Base-by-base conservation (phyloP, 2,329 filamentous ascomycete species). In the Calonectria naviculata region DNA sequence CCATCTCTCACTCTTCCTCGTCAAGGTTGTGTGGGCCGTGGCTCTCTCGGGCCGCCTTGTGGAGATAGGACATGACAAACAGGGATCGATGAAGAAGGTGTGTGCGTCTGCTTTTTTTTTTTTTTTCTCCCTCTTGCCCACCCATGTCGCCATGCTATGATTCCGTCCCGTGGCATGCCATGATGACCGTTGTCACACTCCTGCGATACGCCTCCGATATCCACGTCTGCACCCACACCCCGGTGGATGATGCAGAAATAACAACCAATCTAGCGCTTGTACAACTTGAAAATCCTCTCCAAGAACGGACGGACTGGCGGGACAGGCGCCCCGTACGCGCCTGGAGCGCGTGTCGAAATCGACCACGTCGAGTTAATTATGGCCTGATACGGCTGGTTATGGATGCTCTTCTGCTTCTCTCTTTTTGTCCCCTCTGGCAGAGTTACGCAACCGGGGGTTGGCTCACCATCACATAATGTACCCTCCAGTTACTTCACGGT, bases 41-140 rank as follows among this genome's bases (percentile, higher is more conserved):
- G 68, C 63, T 63, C 62, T 70, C 62, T 70, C 68, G 68, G 68
- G 68, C 68, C 68, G 68, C 68, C 68, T 66, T 70, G 63, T 70
- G 68, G 68, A 70, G 68, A 70, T 66, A 26, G 47, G 67, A 66
- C 68, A 70, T 65, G 62, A 61, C 68, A 64, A 64, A 61, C 68
- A 46, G 21, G 60, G 46, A 38, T 65, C n/a, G 19, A 41, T 28
- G 62, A 29, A 52, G 36, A 52, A 47, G 38, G 62, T 31, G 21
- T 47, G 60, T n/a, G 26, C 38, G 42, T 19, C 15, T 36, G 28
- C 29, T 28, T 47, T 61, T 17, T 41, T 29, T 61, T 46, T n/a
- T n/a, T n/a, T n/a, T n/a, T n/a, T n/a, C n/a, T n/a, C n/a, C n/a
- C n/a, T n/a, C n/a, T n/a, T 47, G 19, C 46, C 49, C 34, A 49